These are phyloP conservation scores for Stephanodiscus minutulus DNA, from an alignment of 108 stramenopile species.

Conservation along the genomic window DNA sequence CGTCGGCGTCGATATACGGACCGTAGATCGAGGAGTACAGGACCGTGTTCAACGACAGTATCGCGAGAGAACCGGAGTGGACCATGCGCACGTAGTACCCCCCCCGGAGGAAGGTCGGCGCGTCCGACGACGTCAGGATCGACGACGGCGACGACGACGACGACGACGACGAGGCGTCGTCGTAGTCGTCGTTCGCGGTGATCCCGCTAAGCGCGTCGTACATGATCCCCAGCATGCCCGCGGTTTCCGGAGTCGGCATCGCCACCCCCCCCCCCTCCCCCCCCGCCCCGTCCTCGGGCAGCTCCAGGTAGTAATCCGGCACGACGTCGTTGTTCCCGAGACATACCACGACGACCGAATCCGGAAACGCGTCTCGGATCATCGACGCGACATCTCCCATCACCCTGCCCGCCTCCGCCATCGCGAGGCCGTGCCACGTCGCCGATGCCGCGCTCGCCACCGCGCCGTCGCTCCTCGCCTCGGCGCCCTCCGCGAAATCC, in stretches of 20 bases:
- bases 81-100: slow-evolving; percentile 64
- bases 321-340: slow-evolving; percentile 81
- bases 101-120: slow-evolving; percentile 55
- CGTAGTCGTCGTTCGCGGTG: not conserved
- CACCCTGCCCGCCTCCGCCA: slow-evolving; percentile 33
- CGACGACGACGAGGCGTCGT: not conserved
- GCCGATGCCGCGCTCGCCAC: not conserved
- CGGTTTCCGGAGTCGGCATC: slow-evolving; percentile 10
- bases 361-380: slow-evolving; percentile 10
- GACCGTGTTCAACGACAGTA: slow-evolving; percentile 69
- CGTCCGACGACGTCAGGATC: slow-evolving; percentile 29
- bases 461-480: not conserved
- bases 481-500: not conserved
- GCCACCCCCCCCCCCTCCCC: not conserved
- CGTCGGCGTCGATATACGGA: slow-evolving; percentile 38
- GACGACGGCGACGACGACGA: slow-evolving; percentile 2
- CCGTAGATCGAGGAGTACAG: slow-evolving; percentile 50
- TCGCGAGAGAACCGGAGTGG: slow-evolving; percentile 33
- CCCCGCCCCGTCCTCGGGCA: slow-evolving; percentile 24
- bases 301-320: slow-evolving; percentile 69
- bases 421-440: slow-evolving; percentile 17
- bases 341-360: slow-evolving; percentile 40
- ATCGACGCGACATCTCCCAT: slow-evolving; percentile 16
- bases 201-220: slow-evolving; percentile 19
- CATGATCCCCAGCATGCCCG: slow-evolving; percentile 38